Base-by-base conservation (phyloP, 371 early-diverging fungal species). In the Syncephalastrum contaminatum region DNA sequence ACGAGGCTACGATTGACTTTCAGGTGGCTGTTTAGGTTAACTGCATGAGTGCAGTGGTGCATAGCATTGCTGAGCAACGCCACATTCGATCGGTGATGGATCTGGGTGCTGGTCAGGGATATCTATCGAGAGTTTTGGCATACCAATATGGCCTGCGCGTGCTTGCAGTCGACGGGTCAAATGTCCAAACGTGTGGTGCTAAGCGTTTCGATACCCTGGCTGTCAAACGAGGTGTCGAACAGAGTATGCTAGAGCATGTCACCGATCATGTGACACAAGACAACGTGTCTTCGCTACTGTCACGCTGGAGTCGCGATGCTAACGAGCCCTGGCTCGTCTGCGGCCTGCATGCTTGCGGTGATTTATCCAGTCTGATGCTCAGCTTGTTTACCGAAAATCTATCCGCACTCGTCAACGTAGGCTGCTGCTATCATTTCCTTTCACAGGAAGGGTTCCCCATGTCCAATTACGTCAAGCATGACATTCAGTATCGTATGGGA, bases 301-400 rank as follows among this genome's bases (percentile, higher is more conserved):
- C 69, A 3, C 61, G 64, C 50, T 73, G 75, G 75, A 60, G 72
- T 22, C 22, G 51, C 40, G 19, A 27, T 18, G 57, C 54, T 4
- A 53, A 61, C 13, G 53, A 67, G 24, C 43, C 70, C 16, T 93
- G 90, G 89, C 65, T 91, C 40, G 66, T 93, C 0, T 89, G 90
- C 58, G 93, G 94, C 4, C 72, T 94, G 13, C 94, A 94, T 56
- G 83, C 94, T 0, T 94, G 95, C 58, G 95, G 95, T 2, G 88
- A 94, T 59, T 60, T 94, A 46, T 80, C 90, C 4, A 81, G 83
- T 45, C 77, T 84, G 22, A 85, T 88, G 60, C 67, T 93, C 39
- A 75, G 82, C 30, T 67, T 90, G 24, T 94, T 90, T 67, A 71
- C 81, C 7, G 70, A 80, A 41, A 81, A 84, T 16, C 89, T 91